Base-by-base conservation (phyloP, 345 rosid genomes). In the Camelina laxa region DNA sequence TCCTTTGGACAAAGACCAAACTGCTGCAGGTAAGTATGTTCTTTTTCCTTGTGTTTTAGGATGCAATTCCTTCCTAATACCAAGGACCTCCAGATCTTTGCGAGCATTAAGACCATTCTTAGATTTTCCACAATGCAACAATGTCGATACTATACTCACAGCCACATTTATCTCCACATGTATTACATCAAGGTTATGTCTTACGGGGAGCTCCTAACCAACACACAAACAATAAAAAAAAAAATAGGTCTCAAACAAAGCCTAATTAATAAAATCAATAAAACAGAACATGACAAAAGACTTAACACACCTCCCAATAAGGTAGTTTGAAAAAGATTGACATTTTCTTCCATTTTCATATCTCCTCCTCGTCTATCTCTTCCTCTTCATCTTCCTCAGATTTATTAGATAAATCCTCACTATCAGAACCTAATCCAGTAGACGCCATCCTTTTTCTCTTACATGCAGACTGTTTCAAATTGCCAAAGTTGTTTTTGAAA, bases 81-180 rank as follows among this genome's bases (percentile, higher is more conserved):
- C 47, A 36, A 60, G 27, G 0, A 10, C 1, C 5, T 60, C 30
- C 27, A 60, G 2, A 19, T 60, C 64, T 17, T 36, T 60, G 19
- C 64, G 47, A 2, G 64, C 64, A 4, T 17, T 2, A 4, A 60
- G 45, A 11, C 30, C 27, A 60, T 60, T 30, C 16, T 60, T 60
- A 2, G 64, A 60, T 36, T 36, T 17, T 5, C 44, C 24, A 35
- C 44, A 59, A 35, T 59, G 24, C 7, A 27, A 27, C 19, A 55
- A 6, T 6, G 60, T 55, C 0, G 60, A 14, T 0, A 55, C 5
- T 14, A 55, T 55, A 27, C 36, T 27, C 14, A 16, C 16, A 22
- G 9, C 62, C 11, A 57, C 62, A 57, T 57, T 57, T 9, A 22
- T 57, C 7, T 57, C 22, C 8, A 59, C 63, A 59, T 59, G 63